A percentile compares a stretch with the other conserved stretches of the same genome.
Evolutionary conservation across 805 yeast genomes (phyloP).

Genomic region (Kodamaea neixiangensis): DNA sequence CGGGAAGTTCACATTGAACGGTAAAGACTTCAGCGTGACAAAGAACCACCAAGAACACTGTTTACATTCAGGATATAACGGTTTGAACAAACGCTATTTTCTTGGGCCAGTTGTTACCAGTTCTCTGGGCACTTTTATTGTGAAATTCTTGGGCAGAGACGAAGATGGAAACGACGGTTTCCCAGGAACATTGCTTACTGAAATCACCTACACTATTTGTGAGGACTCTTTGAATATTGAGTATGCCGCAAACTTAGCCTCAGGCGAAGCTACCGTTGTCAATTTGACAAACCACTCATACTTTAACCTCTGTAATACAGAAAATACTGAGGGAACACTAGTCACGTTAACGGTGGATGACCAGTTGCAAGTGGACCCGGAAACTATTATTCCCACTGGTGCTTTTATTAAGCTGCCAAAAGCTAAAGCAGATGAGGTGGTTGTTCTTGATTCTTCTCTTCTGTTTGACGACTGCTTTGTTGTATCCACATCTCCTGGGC

Average conservation of each 20-base stretch:
- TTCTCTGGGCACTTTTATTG: slow-evolving; percentile 29
- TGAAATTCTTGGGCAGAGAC: slow-evolving; percentile 46
- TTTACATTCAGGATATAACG: slow-evolving; percentile 57
- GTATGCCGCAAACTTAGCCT: slow-evolving; percentile 42
- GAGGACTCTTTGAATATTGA: slow-evolving; percentile 47
- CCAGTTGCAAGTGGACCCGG: slow-evolving; percentile 43
- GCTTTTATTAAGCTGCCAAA: slow-evolving; percentile 1
- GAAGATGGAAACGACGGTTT: slow-evolving; percentile 54
- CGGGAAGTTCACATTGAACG: slow-evolving; percentile 45
- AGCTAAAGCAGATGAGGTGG: slow-evolving; percentile 32
- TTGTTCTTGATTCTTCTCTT: slow-evolving; percentile 24
- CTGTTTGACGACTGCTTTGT: slow-evolving; percentile 52
- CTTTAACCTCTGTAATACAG: slow-evolving; percentile 47
- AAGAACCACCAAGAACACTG: slow-evolving; percentile 44
- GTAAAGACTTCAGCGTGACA: slow-evolving; percentile 40
- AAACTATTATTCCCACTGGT: slow-evolving; percentile 40
- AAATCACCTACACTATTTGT: slow-evolving; percentile 47
- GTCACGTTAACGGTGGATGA: slow-evolving; percentile 39
- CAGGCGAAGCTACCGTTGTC: slow-evolving; percentile 48
- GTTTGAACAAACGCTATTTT: slow-evolving; percentile 52
- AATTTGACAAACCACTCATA: slow-evolving; percentile 65
- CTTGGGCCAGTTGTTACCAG: slow-evolving; percentile 53
- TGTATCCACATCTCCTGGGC: slow-evolving; percentile 31
- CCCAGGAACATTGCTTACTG: slow-evolving; percentile 56
- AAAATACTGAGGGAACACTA: slow-evolving; percentile 32